Conservation (phyloP, 225 moss, liverwort and hornwort genomes). For the Sphagnum contortum region DNA sequence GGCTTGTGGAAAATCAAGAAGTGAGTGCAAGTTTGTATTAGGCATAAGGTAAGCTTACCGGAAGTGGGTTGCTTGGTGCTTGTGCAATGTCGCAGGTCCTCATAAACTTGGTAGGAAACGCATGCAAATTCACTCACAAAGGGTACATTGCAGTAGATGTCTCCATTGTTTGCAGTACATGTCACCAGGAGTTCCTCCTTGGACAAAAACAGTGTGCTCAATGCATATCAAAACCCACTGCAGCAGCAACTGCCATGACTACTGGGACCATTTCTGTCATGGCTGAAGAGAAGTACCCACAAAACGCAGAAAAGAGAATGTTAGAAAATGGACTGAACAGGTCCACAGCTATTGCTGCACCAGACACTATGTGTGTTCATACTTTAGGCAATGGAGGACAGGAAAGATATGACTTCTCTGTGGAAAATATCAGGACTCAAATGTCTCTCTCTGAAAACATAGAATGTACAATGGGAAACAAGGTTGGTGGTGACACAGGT, state of each 20-base stretch:
- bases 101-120: conserved; percentile 39
- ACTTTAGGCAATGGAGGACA: conserved; percentile 24
- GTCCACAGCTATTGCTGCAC: conserved; percentile 3
- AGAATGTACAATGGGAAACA: conserved; percentile 22
- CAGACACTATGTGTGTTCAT: conserved; percentile 32
- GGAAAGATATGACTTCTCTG: conserved; percentile 9
- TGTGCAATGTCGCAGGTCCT: conserved; percentile 19
- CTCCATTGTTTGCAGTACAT: conserved; percentile 27
- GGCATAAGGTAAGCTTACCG: too few species aligned
- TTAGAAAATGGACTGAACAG: too few species aligned
- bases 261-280: too few species aligned
- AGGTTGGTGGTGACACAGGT: conserved; percentile 13
- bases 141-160: conserved; percentile 40
- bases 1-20: too few species aligned
- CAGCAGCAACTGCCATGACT: too few species aligned
- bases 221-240: conserved; percentile 10
- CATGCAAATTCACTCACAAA: conserved; percentile 40
- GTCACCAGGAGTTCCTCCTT: conserved; percentile 15
- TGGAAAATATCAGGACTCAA: conserved; percentile 32
- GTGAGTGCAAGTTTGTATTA: too few species aligned
- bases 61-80: too few species aligned
- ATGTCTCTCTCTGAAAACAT: conserved; percentile 30
- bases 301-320: too few species aligned
- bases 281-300: too few species aligned
- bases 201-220: conserved; percentile 25